Conservation (phyloP, 2,329 filamentous ascomycete species). For the Aureobasidium leucospermi region DNA sequence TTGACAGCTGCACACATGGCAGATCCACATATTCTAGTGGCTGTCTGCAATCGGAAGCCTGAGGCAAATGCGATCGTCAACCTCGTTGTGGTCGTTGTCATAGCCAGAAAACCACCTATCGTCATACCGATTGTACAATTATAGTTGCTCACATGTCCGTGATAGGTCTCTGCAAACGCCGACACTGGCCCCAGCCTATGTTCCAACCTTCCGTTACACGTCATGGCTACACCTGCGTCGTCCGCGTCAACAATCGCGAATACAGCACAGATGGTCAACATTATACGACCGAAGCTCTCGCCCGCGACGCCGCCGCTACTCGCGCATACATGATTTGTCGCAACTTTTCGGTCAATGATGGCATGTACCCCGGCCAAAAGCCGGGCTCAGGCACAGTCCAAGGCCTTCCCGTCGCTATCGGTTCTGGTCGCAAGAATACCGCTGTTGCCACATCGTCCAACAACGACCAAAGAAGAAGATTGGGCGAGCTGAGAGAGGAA, state of each 20-base stretch:
- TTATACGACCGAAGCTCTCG: constrained; percentile 73
- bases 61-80: neutral
- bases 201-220: constrained; percentile 74
- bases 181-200: constrained; percentile 84
- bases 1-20: neutral
- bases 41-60: neutral
- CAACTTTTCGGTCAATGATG: constrained; percentile 94
- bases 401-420: constrained; percentile 57
- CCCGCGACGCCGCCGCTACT: constrained; percentile 90
- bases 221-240: constrained; percentile 78
- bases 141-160: neutral
- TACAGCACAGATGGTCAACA: constrained; percentile 77
- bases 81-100: too few species aligned
- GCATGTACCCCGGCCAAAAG: constrained; percentile 62
- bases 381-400: constrained; percentile 42
- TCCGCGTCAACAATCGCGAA: constrained; percentile 91
- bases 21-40: neutral
- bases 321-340: constrained; percentile 96
- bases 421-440: constrained; percentile 43
- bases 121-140: too few species aligned
- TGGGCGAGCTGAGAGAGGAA: constrained; percentile 2
- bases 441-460: neutral
- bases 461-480: neutral
- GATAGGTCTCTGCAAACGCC: constrained; percentile 83
- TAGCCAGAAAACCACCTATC: too few species aligned